Percentiles rank a stretch among this genome's conserved stretches.
phyloP scores from a whole-genome alignment of 441 rosid species.

The Populus hybrid region DNA sequence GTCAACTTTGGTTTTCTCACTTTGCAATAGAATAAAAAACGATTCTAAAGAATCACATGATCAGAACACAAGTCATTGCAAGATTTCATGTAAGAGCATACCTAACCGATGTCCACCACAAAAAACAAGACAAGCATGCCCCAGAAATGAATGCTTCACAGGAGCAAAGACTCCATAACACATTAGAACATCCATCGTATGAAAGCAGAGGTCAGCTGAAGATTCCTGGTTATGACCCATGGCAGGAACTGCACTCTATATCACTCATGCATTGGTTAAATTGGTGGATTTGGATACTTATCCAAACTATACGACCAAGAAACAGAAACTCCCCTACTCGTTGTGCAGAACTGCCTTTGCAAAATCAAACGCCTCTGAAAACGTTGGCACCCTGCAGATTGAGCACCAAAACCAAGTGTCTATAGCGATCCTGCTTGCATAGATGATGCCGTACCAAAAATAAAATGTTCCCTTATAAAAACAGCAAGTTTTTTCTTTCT shows the following conservation, averaged over 20 bases:
- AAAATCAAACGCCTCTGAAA: conserved; percentile 18
- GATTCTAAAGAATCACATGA: background rate
- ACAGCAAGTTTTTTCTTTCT: conserved; percentile 2
- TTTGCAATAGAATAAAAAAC: too few relatives aligned
- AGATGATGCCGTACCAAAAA: conserved; percentile 16
- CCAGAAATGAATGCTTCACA: background rate
- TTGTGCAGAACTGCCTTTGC: conserved; percentile 16
- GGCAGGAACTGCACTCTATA: conserved; percentile 75
- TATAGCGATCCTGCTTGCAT: conserved; percentile 20
- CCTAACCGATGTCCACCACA: background rate
- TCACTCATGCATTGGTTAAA: conserved; percentile 53
- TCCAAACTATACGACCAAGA: conserved; percentile 41
- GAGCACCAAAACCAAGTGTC: background rate
- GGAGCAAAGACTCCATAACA: background rate
- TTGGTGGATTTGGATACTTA: conserved; percentile 30
- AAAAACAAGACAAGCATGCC: background rate
- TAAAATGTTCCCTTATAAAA: conserved; percentile 20
- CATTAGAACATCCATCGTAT: conserved; percentile 3
- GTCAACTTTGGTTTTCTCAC: background rate
- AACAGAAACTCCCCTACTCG: conserved; percentile 22
- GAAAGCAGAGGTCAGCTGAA: background rate
- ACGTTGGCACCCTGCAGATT: conserved; percentile 4
- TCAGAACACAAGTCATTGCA: background rate
- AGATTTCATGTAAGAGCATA: background rate
- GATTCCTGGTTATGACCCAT: conserved; percentile 86